phyloP scores from a whole-genome alignment of 176 grass and related monocot genomes.

The Miscanthus lutarioriparius region DNA sequence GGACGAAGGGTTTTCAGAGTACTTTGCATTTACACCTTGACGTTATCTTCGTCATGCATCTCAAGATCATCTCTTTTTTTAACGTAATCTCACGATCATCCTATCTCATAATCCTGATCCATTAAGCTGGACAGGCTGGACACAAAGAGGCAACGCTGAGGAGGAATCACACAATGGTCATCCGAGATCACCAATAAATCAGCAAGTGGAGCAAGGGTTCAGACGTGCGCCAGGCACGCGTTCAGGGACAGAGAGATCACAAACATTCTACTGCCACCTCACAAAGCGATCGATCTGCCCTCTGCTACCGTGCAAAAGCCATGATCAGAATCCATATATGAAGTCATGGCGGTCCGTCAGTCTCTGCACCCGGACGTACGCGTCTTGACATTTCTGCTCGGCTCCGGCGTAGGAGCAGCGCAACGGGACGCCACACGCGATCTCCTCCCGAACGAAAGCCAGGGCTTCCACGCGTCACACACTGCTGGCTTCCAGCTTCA shows the following conservation, averaged over 20 bases:
- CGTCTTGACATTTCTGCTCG: constrained; percentile 19
- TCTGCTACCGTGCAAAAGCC: background rate
- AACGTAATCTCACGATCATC: background rate
- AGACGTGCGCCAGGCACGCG: background rate
- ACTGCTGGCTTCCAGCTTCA: constrained; percentile 29
- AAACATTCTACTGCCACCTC: constrained; percentile 31
- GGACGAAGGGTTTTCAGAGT: too few species aligned
- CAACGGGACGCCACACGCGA: background rate
- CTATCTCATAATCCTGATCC: background rate
- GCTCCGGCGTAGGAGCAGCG: constrained; percentile 22
- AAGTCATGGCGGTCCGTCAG: constrained; percentile 10
- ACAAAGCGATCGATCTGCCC: constrained; percentile 12
- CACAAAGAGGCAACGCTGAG: background rate
- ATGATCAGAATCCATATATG: background rate
- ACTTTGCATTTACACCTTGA: too few species aligned
- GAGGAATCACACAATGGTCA: background rate
- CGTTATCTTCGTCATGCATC: background rate
- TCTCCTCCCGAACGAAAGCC: constrained; percentile 34
- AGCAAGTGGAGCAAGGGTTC: background rate
- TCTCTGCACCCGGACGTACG: constrained; percentile 31
- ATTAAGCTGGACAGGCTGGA: background rate
- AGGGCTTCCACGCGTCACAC: constrained; percentile 16
- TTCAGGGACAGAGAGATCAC: constrained; percentile 31
- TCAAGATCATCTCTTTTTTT: background rate
- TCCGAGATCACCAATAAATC: background rate